Conservation (phyloP, 495 filamentous ascomycete species). For the Penicillium cinerascens region DNA sequence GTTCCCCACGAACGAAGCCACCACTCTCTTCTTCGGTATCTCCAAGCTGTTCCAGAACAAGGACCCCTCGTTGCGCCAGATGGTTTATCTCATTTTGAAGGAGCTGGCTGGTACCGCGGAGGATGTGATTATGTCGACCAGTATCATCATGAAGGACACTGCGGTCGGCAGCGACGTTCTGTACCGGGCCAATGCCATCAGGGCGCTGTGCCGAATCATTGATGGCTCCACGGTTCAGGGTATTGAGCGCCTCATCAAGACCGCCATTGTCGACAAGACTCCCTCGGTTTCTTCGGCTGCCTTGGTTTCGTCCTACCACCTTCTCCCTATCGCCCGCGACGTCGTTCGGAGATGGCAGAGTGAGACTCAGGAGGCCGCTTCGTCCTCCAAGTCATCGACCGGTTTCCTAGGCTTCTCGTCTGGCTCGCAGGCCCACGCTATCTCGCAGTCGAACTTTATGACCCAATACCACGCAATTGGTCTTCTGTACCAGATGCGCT, state of each 20-base stretch:
- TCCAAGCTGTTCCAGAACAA: constrained; percentile 99
- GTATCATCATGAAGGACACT: constrained; percentile 99
- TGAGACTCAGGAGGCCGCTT: constrained; percentile 96
- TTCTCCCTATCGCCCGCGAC: constrained; percentile 91
- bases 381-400: constrained; percentile 78
- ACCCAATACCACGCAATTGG: constrained; percentile 99
- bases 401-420: constrained; percentile 89
- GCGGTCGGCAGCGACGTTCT: constrained; percentile 92
- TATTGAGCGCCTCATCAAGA: constrained; percentile 98
- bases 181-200: constrained; percentile 95
- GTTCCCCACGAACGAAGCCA: constrained; percentile 96
- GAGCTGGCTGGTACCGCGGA: constrained; percentile 94
- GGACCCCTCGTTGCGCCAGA: constrained; percentile 95
- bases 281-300: constrained; percentile 96
- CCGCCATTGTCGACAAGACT: constrained; percentile 98
- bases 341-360: constrained; percentile 98
- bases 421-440: constrained; percentile 59
- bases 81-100: constrained; percentile 98
- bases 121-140: constrained; percentile 99
- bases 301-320: constrained; percentile 96
- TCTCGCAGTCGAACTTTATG: constrained; percentile 81
- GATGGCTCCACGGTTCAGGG: constrained; percentile 98
- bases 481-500: constrained; percentile 95
- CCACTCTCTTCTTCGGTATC: constrained; percentile 97
- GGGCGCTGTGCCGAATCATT: constrained; percentile 93